These are phyloP conservation scores for Mycosphaerella arachidis DNA, from an alignment of 2,329 filamentous ascomycete species.

Conservation along the genomic window DNA sequence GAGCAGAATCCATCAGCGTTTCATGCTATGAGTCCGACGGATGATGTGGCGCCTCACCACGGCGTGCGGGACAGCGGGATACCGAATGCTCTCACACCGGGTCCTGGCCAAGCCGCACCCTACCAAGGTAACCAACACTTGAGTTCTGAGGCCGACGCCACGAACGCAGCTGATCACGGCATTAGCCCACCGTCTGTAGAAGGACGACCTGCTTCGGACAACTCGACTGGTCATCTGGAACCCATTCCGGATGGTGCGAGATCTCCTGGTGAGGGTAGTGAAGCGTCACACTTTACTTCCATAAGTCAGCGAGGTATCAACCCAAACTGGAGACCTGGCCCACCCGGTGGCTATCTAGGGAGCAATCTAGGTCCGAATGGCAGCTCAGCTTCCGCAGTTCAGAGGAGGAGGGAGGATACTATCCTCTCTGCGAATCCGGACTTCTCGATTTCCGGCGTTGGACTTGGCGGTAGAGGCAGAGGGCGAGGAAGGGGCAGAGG, in stretches of 20 bases:
- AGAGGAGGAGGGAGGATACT: conserved; percentile 58
- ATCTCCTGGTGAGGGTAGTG: conserved; percentile 61
- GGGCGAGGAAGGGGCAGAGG: conserved; percentile 30
- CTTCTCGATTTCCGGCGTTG: conserved; percentile 63
- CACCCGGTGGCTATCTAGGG: conserved; percentile 17
- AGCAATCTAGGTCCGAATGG: conserved; percentile 22
- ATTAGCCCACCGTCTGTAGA: conserved; percentile 17
- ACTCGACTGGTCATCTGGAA: conserved; percentile 48
- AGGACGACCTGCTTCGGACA: background rate
- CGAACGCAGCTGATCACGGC: conserved; percentile 13
- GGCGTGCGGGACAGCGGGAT: conserved; percentile 16
- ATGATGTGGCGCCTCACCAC: conserved; percentile 2
- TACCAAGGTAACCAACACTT: conserved; percentile 12
- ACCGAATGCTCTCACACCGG: conserved; percentile 23
- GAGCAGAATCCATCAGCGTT: conserved; percentile 24
- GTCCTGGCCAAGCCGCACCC: conserved; percentile 14
- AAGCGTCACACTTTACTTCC: conserved; percentile 81
- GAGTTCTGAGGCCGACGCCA: conserved; percentile 8
- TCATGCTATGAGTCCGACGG: conserved; percentile 7
- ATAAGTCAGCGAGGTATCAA: conserved; percentile 86
- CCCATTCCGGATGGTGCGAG: conserved; percentile 59
- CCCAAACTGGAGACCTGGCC: conserved; percentile 71
- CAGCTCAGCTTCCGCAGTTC: conserved; percentile 41
- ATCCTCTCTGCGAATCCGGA: conserved; percentile 78
- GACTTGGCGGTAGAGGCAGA: conserved; percentile 31